A percentile compares a stretch with the other conserved stretches of the same genome.
These are phyloP conservation scores for Periconia sp. DNA, from an alignment of 2,329 filamentous ascomycete genomes.

Conservation along the genomic window DNA sequence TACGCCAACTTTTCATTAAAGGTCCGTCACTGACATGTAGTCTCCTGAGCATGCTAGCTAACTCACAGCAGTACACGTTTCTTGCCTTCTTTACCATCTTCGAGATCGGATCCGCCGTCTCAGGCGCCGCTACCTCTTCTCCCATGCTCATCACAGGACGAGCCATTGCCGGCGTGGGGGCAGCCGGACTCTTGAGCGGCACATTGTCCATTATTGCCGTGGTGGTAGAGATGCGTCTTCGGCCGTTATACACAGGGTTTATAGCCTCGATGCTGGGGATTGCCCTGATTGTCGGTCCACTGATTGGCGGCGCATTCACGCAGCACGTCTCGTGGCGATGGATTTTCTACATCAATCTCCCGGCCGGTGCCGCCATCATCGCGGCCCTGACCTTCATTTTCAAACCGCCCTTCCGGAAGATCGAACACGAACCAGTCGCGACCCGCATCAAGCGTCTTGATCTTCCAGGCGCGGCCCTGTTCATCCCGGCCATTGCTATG, in stretches of 20 bases:
- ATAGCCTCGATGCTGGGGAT: slow-evolving; percentile 48
- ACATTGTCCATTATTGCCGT: slow-evolving; percentile 44
- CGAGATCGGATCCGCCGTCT: slow-evolving; percentile 50
- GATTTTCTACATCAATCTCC: slow-evolving; percentile 50
- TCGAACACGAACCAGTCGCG: slow-evolving; percentile 15
- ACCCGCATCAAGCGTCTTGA: slow-evolving; percentile 46
- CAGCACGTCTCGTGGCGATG: slow-evolving; percentile 45
- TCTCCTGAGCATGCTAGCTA: slow-evolving; percentile 21
- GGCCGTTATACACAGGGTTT: slow-evolving; percentile 48
- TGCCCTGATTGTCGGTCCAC: slow-evolving; percentile 24
- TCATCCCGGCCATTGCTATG: slow-evolving; percentile 46
- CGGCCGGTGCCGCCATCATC: slow-evolving; percentile 39
- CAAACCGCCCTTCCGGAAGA: slow-evolving; percentile 15
- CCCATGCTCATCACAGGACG: slow-evolving; percentile 51
- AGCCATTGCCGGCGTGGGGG: slow-evolving; percentile 50
- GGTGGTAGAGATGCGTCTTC: slow-evolving; percentile 42
- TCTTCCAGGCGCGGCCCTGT: slow-evolving; percentile 44
- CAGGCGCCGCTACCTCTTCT: slow-evolving; percentile 44
- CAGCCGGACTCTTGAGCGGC: slow-evolving; percentile 48
- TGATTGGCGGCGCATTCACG: slow-evolving; percentile 47
- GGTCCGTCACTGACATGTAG: slow-evolving; percentile 5
- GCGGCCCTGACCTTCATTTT: slow-evolving; percentile 15
- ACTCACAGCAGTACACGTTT: slow-evolving; percentile 25
- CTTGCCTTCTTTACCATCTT: slow-evolving; percentile 46
- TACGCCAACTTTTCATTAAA: slow-evolving; percentile 49